phyloP scores from a whole-genome alignment of 2,329 filamentous ascomycete species.

The Plenodomus lindquistii region DNA sequence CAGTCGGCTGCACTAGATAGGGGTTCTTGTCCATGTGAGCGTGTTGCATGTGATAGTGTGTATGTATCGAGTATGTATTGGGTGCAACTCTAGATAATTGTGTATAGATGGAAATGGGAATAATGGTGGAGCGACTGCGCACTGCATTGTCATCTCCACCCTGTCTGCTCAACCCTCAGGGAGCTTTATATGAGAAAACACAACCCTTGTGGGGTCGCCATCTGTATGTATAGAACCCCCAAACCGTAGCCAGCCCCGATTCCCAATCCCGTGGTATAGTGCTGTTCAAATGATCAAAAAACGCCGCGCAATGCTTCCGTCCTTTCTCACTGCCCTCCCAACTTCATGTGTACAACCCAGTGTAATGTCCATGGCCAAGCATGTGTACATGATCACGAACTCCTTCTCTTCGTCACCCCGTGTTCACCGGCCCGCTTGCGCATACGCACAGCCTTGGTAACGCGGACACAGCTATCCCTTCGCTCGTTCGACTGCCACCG shows the following conservation, averaged over 20 bases:
- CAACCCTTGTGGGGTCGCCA: no score
- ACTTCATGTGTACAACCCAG: constrained; percentile 23
- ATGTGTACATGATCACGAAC: constrained; percentile 11
- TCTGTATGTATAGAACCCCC: constrained; percentile 3
- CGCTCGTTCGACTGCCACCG: constrained; percentile 33
- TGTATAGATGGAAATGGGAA: no score
- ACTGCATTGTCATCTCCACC: constrained; percentile 8
- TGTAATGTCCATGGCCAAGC: neutral
- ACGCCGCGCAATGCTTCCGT: neutral
- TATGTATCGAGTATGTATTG: no score
- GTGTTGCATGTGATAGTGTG: constrained; percentile 13
- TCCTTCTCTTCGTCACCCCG: constrained; percentile 21
- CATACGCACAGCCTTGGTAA: constrained; percentile 39
- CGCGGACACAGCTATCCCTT: constrained; percentile 26
- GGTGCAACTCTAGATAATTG: no score
- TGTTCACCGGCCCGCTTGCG: constrained; percentile 30
- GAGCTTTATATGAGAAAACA: constrained; percentile 33
- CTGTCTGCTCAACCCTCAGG: constrained; percentile 39
- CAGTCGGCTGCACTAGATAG: no score
- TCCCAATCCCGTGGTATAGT: constrained; percentile 31
- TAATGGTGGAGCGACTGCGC: constrained; percentile 12
- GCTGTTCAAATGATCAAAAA: neutral
- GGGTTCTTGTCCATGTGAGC: no score
- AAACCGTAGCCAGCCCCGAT: neutral
- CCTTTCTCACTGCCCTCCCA: constrained; percentile 37